Percentiles rank a stretch among this genome's conserved stretches.
Evolutionary conservation across 768 basidiomycete species (phyloP).

Genomic region (Coprinopsis marcescibilis): DNA sequence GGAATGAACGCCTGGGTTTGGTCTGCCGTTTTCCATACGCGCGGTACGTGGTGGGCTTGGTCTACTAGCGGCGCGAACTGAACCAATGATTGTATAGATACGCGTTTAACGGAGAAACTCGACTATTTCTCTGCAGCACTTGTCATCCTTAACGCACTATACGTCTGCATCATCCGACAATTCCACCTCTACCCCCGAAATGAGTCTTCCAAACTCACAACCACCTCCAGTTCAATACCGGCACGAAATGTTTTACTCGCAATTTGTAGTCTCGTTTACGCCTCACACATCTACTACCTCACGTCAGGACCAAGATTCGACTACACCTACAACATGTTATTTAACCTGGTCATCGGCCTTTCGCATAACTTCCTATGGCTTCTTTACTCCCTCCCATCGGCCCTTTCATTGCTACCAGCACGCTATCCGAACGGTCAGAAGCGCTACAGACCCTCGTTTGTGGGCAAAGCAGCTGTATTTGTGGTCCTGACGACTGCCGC

Average conservation of each 20-base stretch:
- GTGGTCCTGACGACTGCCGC: conserved; percentile 69
- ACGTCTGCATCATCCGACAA: conserved; percentile 69
- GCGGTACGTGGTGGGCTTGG: conserved; percentile 52
- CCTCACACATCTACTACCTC: conserved; percentile 77
- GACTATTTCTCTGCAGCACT: conserved; percentile 95
- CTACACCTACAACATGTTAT: conserved; percentile 89
- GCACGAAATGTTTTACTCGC: conserved; percentile 36
- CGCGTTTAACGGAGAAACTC: conserved; percentile 76
- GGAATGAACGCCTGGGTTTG: conserved; percentile 92
- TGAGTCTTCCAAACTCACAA: conserved; percentile 21
- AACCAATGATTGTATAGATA: conserved; percentile 49
- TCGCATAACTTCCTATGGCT: conserved; percentile 81
- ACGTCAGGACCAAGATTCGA: conserved; percentile 74
- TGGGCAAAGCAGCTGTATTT: conserved; percentile 49
- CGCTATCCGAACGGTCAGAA: conserved; percentile 52
- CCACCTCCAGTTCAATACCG: conserved; percentile 13
- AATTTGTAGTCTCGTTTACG: conserved; percentile 49
- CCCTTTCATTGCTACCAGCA: conserved; percentile 35
- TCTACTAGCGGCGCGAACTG: background rate
- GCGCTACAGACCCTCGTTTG: conserved; percentile 54
- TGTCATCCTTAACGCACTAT: conserved; percentile 77
- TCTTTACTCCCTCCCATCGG: conserved; percentile 55
- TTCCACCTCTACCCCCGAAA: conserved; percentile 63
- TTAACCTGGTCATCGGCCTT: conserved; percentile 74
- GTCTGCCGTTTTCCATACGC: conserved; percentile 87